Base-by-base conservation (phyloP, 2,329 filamentous ascomycete genomes). In the Talaromyces funiculosus region DNA sequence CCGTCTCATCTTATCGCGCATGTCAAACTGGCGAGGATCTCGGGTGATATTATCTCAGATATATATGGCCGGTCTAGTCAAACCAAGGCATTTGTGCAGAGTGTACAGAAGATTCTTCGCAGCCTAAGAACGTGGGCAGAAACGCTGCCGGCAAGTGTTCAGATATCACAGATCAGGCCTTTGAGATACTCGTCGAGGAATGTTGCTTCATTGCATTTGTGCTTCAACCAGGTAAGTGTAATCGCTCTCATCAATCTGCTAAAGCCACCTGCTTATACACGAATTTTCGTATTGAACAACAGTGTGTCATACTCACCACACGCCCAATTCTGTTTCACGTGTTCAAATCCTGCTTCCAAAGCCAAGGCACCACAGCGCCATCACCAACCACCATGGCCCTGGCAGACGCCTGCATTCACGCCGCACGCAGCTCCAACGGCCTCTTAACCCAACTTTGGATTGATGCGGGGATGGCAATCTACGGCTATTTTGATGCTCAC, bases 391-490 rank as follows among this genome's bases (percentile, higher is more conserved):
- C 60, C 7, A 62, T 55, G 45, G 62, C 62, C n/a, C 60, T 63
- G 37, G 60, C 62, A 24, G 62, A 63, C 20, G 62, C 62, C 6
- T 63, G 62, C 49, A 61, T 63, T n/a, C 62, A 63, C 20, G 62
- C 62, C 1, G 60, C 60, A 16, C 62, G 62, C 29, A 64, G 65
- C 43, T 61, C 59, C 33, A 60, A 59, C 42, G 53, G 54, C 9
- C 63, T 68, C 8, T 63, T 65, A 8, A 62, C 63, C 9, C 65
- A 64, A 10, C 57, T 67, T 24, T 66, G 65, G 65, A 62, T 55
- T 9, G 65, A 67, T 38, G 60, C 60, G 6, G 59, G 59, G 20
- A 60, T 62, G 57, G 43, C 60, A 31, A 64, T 60, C 5, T 63
- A 64, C 40, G 53, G 62, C 42, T 61, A 64, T 57, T 45, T 65